These are phyloP conservation scores for Cladobotryum protrusum DNA, from an alignment of 2,329 filamentous ascomycete genomes.

Conservation along the genomic window DNA sequence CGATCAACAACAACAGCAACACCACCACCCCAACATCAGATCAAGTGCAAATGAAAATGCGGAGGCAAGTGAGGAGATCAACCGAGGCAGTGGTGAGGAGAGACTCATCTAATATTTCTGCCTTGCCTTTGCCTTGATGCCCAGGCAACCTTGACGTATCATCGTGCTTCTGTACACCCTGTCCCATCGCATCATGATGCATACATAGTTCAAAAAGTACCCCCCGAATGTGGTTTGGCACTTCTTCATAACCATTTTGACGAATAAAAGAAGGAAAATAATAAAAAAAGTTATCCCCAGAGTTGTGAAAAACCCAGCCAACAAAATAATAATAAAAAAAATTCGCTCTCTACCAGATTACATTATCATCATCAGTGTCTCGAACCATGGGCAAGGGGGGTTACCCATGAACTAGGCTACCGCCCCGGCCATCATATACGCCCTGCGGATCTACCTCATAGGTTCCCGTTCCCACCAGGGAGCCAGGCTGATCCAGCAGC, in stretches of 20 bases:
- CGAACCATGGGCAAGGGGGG: too few relatives aligned
- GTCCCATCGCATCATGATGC: too few relatives aligned
- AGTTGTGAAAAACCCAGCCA: neutral
- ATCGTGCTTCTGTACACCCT: neutral
- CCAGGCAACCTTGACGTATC: neutral
- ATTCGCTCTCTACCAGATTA: neutral
- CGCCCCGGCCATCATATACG: too few relatives aligned
- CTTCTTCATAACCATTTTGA: too few relatives aligned
- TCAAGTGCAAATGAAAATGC: neutral
- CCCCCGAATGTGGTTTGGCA: too few relatives aligned
- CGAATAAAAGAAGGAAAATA: too few relatives aligned
- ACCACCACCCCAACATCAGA: too few relatives aligned
- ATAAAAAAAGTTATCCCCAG: too few relatives aligned
- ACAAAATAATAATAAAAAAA: neutral
- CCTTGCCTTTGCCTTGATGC: neutral
- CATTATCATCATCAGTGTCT: neutral
- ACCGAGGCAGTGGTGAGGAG: neutral
- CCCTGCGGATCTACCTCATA: too few relatives aligned
- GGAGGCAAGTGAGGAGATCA: neutral
- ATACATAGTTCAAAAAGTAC: too few relatives aligned
- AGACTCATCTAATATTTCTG: neutral
- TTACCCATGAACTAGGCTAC: too few relatives aligned
- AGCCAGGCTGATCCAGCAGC: conserved; percentile 39
- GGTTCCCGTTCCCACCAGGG: neutral
- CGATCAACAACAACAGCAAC: neutral